Evolutionary conservation across 2,329 filamentous ascomycete species (phyloP).

Genomic region (Blumeriella jaapii): DNA sequence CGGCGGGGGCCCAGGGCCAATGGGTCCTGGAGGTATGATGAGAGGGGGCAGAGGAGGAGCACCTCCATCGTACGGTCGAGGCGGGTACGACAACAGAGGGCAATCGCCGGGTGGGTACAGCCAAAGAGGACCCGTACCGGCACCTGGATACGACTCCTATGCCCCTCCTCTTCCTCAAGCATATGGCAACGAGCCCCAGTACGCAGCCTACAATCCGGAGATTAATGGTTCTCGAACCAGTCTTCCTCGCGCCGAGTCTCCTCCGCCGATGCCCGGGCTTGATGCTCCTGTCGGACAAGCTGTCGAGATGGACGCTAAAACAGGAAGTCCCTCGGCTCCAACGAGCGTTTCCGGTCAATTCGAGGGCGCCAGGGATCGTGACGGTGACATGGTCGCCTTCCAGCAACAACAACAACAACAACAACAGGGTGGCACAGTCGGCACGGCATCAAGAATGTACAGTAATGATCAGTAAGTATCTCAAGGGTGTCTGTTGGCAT

Average conservation of each 20-base stretch:
- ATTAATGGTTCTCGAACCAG: constrained; percentile 23
- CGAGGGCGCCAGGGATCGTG: constrained; percentile 45
- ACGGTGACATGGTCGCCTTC: constrained; percentile 62
- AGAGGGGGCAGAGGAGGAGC: constrained; percentile 33
- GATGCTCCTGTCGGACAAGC: constrained; percentile 45
- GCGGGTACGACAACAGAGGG: constrained; percentile 15
- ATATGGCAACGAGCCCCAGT: constrained; percentile 15
- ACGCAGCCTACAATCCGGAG: constrained; percentile 22
- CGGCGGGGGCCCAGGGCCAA: constrained; percentile 13
- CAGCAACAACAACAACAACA: constrained; percentile 43
- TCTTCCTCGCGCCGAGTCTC: constrained; percentile 50
- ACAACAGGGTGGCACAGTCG: constrained; percentile 38
- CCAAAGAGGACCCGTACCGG: constrained; percentile 19
- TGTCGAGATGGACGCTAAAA: constrained; percentile 70
- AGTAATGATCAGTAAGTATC: constrained; percentile 58
- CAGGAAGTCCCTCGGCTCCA: constrained; percentile 36
- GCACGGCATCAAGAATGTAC: constrained; percentile 62
- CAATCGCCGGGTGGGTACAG: constrained; percentile 10
- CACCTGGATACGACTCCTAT: constrained; percentile 14
- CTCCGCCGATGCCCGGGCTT: constrained; percentile 45
- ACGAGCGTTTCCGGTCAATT: constrained; percentile 35
- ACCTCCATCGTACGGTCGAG: constrained; percentile 29
- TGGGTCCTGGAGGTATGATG: constrained; percentile 30
- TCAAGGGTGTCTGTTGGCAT: background rate
- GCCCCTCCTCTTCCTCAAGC: constrained; percentile 8